phyloP scores from a whole-genome alignment of 1,284 basidiomycete genomes.

The Malassezia dermatis region DNA sequence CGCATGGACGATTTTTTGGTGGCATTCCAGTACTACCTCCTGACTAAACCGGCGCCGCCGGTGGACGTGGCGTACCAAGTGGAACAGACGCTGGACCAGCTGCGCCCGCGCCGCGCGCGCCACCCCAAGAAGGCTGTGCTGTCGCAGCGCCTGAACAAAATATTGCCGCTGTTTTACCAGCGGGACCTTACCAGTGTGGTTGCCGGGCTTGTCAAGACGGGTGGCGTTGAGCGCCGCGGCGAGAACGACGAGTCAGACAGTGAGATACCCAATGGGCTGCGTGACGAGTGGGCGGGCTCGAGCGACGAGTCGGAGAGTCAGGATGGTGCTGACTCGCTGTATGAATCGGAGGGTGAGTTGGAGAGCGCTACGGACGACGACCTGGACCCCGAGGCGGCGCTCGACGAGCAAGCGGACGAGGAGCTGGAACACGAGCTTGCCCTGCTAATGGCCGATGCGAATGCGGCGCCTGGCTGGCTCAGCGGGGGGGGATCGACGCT shows the following conservation, averaged over 20 bases:
- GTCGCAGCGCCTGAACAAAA: not conserved
- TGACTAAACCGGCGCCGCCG: conserved; percentile 66
- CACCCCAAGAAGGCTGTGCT: not conserved
- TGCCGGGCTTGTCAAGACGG: not conserved
- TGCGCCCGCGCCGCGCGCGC: conserved; percentile 13
- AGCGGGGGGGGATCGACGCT: conserved; percentile 50
- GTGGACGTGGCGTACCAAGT: conserved; percentile 99
- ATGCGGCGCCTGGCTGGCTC: not conserved
- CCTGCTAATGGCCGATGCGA: conserved; percentile 69
- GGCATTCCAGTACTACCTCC: conserved; percentile 5
- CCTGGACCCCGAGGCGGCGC: conserved; percentile 12
- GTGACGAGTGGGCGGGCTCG: not conserved
- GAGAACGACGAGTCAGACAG: conserved; percentile 10
- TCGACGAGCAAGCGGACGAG: conserved; percentile 67
- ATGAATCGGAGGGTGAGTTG: conserved; percentile 20
- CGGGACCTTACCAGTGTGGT: not conserved
- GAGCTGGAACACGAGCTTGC: conserved; percentile 93
- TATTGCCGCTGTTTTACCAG: not conserved
- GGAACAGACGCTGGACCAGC: conserved; percentile 55
- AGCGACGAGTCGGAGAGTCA: conserved; percentile 7
- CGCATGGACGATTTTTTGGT: conserved; percentile 8
- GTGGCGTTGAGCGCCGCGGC: not conserved
- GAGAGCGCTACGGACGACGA: conserved; percentile 18
- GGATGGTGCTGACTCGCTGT: not conserved
- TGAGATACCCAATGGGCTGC: not conserved